A percentile compares a stretch with the other conserved stretches of the same genome.
Evolutionary conservation across 2,329 filamentous ascomycete species (phyloP).

Genomic region (Sporothrix brunneoviolacea): DNA sequence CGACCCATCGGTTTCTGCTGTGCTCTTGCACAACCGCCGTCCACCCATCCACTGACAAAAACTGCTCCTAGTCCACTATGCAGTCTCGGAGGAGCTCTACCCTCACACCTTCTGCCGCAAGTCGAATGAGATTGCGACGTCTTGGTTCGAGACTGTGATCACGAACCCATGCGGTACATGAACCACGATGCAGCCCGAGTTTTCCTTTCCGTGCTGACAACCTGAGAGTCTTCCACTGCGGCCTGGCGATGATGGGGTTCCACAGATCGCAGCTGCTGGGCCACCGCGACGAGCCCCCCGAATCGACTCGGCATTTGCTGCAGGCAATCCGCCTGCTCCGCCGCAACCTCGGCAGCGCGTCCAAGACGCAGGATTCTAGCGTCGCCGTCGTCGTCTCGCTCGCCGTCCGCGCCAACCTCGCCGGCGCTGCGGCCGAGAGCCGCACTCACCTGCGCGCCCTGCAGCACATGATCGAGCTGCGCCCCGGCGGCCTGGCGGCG

Average conservation of each 20-base stretch:
- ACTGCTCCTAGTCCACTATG: neutral
- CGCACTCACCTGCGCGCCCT: neutral
- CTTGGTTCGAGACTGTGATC: slow-evolving; percentile 3
- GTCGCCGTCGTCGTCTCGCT: slow-evolving; percentile 3
- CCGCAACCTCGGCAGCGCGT: neutral
- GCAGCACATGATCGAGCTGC: neutral
- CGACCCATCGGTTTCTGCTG: neutral
- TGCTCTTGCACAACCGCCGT: neutral
- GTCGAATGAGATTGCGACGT: neutral
- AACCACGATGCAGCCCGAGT: neutral
- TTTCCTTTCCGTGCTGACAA: neutral
- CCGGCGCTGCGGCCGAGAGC: neutral
- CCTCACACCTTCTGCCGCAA: neutral
- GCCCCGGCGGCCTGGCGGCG: neutral
- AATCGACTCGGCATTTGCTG: slow-evolving; percentile 1
- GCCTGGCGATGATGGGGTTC: slow-evolving; percentile 1
- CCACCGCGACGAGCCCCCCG: neutral
- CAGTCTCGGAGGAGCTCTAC: slow-evolving; percentile 2
- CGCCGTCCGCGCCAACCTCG: slow-evolving; percentile 3
- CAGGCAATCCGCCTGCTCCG: slow-evolving; percentile 3
- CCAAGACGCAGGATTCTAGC: neutral
- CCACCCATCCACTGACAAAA: no score
- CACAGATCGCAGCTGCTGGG: slow-evolving; percentile 1
- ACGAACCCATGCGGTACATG: neutral
- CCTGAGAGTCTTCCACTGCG: neutral